phyloP scores from a whole-genome alignment of 2,329 filamentous ascomycete genomes.

The Anisogramma anomala region DNA sequence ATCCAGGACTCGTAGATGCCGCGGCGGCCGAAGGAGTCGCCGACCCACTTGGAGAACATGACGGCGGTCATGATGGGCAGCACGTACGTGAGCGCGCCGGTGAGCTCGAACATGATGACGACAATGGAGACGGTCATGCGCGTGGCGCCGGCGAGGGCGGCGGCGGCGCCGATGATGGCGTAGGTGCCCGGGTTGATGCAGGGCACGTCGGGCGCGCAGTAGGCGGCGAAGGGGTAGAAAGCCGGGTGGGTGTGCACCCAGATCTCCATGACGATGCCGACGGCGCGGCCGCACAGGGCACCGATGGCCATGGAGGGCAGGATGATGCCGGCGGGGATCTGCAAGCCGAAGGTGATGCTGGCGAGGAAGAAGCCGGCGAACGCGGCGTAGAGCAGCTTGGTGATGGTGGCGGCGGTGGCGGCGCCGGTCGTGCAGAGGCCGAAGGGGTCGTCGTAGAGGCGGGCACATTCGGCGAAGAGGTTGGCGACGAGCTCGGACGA shows the following conservation, averaged over 20 bases:
- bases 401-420: slow-evolving; percentile 69
- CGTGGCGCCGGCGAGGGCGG: slow-evolving; percentile 85
- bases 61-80: slow-evolving; percentile 98
- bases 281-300: slow-evolving; percentile 74
- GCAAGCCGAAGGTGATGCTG: slow-evolving; percentile 80
- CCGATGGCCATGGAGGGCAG: slow-evolving; percentile 94
- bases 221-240: slow-evolving; percentile 60
- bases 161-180: slow-evolving; percentile 89
- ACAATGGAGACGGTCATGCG: slow-evolving; percentile 97
- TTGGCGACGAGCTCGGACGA: slow-evolving; percentile 82
- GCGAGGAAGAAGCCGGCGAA: slow-evolving; percentile 76
- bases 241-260: slow-evolving; percentile 68
- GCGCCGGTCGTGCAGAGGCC: slow-evolving; percentile 82
- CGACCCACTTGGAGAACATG: slow-evolving; percentile 97
- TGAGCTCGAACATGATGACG: slow-evolving; percentile 98
- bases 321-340: slow-evolving; percentile 91
- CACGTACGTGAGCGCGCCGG: slow-evolving; percentile 88
- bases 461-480: slow-evolving; percentile 82
- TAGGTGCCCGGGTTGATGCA: slow-evolving; percentile 94
- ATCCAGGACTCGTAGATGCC: slow-evolving; percentile 99
- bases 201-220: slow-evolving; percentile 72
- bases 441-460: slow-evolving; percentile 72
- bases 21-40: slow-evolving; percentile 81
- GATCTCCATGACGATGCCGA: slow-evolving; percentile 82
- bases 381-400: slow-evolving; percentile 71